Base-by-base conservation (phyloP, 2,329 filamentous ascomycete genomes). In the Dactylellina parvicollis region DNA sequence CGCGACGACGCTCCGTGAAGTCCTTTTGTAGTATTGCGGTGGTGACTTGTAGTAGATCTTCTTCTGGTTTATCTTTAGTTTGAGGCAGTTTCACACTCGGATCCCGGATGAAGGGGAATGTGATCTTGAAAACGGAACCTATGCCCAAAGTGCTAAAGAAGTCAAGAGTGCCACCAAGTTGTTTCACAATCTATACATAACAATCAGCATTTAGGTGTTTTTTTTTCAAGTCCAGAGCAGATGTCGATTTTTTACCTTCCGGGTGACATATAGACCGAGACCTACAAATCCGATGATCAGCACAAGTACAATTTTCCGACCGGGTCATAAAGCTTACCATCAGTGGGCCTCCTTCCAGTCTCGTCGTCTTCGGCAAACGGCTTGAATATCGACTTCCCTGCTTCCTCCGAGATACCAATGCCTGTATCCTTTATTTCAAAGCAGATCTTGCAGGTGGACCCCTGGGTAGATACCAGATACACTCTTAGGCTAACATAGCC, bases 341-440 rank as follows among this genome's bases (percentile, higher is more conserved):
- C 67, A 24, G 59, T 72, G 28, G 67, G 67, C 12, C 30, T 65
- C 28, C 67, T 50, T 3, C 67, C 67, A 12, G 67, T 72, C 34
- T 72, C 67, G 16, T 72, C 67, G 42, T 72, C 71, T 36, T 76
- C 72, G 2, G 66, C 47, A 12, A 77, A 75, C 1, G 76, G 75
- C 24, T 71, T 69, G 34, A 77, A 76, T 9, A 77, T 56, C 20
- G 64, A 66, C 24, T 72, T 72, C n/a, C 38, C 64, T 30, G 75
- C 44, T 44, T 76, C 72, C 18, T 76, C 60, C 10, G 76, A 73
- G 9, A 77, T 76, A 30, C 77, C 76, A 12, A 76, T 70, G 38
- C 75, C 76, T 30, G 76, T 77, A 62, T 77, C 77, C 72, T 77
- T 72, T 34, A 71, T 9, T 36, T 61, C 47, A 28, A 59, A 75